Percentiles rank a stretch among this genome's conserved stretches.
Evolutionary conservation across 108 stramenopile genomes (phyloP).

Genomic region (Cyclotella baltica): DNA sequence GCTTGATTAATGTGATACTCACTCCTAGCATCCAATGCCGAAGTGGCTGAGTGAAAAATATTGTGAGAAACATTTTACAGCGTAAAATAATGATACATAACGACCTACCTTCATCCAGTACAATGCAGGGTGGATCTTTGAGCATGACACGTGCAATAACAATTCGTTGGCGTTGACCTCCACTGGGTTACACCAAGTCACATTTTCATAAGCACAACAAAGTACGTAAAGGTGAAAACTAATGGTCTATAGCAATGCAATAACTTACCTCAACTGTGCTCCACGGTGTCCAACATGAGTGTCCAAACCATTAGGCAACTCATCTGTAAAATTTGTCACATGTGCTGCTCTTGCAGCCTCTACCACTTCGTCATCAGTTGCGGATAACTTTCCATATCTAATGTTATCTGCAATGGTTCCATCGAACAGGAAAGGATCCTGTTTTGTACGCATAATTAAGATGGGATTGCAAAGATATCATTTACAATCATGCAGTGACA

Average conservation of each 20-base stretch:
- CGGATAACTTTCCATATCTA: constrained; percentile 73
- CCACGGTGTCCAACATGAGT: constrained; percentile 93
- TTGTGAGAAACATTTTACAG: neutral
- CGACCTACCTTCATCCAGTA: constrained; percentile 68
- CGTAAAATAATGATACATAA: neutral
- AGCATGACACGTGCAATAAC: constrained; percentile 88
- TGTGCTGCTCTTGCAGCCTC: constrained; percentile 77
- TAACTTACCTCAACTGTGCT: constrained; percentile 69
- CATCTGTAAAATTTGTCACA: constrained; percentile 75
- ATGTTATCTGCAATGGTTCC: constrained; percentile 91
- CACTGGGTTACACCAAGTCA: too few relatives aligned
- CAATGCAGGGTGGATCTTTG: constrained; percentile 75
- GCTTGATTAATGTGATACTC: constrained; percentile 85
- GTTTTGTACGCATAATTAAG: constrained; percentile 18
- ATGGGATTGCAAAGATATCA: neutral
- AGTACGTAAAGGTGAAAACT: too few relatives aligned
- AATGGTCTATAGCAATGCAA: neutral
- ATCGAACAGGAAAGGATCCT: constrained; percentile 93
- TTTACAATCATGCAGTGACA: neutral
- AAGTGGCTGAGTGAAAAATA: constrained; percentile 71
- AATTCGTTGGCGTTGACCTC: constrained; percentile 94
- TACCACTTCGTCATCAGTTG: constrained; percentile 74
- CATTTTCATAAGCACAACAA: too few relatives aligned
- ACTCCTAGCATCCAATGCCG: constrained; percentile 90
- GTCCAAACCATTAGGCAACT: constrained; percentile 82